phyloP scores from a whole-genome alignment of 805 yeast genomes.

The Nematodospora valgi region DNA sequence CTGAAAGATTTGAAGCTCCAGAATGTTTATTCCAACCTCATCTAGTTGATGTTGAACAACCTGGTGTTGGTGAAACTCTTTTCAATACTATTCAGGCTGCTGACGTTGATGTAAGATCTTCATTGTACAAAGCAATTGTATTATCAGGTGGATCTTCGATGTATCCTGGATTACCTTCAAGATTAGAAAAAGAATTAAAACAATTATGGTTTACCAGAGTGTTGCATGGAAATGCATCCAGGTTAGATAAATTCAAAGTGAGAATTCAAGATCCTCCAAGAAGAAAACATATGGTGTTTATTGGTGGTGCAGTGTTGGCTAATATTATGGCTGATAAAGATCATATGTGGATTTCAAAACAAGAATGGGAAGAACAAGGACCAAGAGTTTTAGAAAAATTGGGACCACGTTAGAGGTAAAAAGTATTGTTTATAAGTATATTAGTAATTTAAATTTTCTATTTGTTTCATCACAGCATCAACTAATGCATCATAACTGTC shows the following conservation, averaged over 20 bases:
- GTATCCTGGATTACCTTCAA: conserved; percentile 97
- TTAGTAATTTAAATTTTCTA: conserved; percentile 34
- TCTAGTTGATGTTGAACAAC: conserved; percentile 92
- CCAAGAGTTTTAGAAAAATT: conserved; percentile 78
- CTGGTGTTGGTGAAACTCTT: conserved; percentile 90
- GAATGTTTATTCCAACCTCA: conserved; percentile 96
- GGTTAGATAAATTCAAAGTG: conserved; percentile 89
- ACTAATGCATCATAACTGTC: conserved; percentile 40
- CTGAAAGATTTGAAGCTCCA: conserved; percentile 95
- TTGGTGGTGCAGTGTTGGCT: conserved; percentile 98
- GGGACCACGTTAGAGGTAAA: conserved; percentile 70
- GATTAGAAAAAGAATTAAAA: conserved; percentile 92
- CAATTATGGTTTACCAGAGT: conserved; percentile 93
- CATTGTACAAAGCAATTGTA: conserved; percentile 88
- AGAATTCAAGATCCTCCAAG: conserved; percentile 98
- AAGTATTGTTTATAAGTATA: background rate
- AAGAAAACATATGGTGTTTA: conserved; percentile 97
- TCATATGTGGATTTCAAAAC: conserved; percentile 95
- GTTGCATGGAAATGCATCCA: conserved; percentile 77
- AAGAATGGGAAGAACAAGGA: conserved; percentile 98
- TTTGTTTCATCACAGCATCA: conserved; percentile 36
- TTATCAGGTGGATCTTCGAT: conserved; percentile 96
- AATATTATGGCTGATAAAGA: conserved; percentile 98
- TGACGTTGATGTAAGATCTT: conserved; percentile 87
- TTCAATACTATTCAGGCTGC: conserved; percentile 93